Conservation (phyloP, 805 yeast species). For the Yarrowia keelungensis region DNA sequence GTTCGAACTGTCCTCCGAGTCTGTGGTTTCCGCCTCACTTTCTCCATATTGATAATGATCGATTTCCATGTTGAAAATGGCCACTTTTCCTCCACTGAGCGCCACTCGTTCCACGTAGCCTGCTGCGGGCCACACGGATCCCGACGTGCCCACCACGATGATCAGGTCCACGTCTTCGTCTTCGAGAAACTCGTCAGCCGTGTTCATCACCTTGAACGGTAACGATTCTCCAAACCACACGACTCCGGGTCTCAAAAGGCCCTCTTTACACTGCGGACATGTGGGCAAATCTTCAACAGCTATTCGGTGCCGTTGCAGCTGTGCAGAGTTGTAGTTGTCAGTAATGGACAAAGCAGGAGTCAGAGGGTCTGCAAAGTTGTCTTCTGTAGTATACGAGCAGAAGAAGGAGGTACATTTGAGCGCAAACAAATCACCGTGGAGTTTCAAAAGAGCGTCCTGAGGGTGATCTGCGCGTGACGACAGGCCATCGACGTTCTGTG, state of each 20-base stretch:
- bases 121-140: constrained; percentile 90
- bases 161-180: constrained; percentile 68
- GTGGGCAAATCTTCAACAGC: constrained; percentile 64
- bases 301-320: constrained; percentile 51
- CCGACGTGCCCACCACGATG: constrained; percentile 84
- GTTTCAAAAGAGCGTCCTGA: constrained; percentile 60
- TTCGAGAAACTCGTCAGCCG: constrained; percentile 74
- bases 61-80: constrained; percentile 70
- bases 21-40: constrained; percentile 56
- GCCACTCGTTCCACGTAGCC: constrained; percentile 82
- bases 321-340: constrained; percentile 35
- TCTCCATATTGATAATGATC: constrained; percentile 36
- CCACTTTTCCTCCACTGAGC: constrained; percentile 78
- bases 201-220: constrained; percentile 66
- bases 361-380: constrained; percentile 65
- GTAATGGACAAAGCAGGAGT: constrained; percentile 58
- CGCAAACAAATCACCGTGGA: constrained; percentile 81
- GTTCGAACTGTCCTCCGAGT: constrained; percentile 50
- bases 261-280: constrained; percentile 77
- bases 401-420: constrained; percentile 76
- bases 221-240: constrained; percentile 95
- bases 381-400: constrained; percentile 64
- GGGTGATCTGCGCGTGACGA: constrained; percentile 71
- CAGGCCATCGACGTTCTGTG: constrained; percentile 85
- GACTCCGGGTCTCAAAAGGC: constrained; percentile 82